A percentile compares a stretch with the other conserved stretches of the same genome.
These are phyloP conservation scores for Sporisorium exsertum DNA, from an alignment of 1,284 basidiomycete genomes.

Conservation along the genomic window DNA sequence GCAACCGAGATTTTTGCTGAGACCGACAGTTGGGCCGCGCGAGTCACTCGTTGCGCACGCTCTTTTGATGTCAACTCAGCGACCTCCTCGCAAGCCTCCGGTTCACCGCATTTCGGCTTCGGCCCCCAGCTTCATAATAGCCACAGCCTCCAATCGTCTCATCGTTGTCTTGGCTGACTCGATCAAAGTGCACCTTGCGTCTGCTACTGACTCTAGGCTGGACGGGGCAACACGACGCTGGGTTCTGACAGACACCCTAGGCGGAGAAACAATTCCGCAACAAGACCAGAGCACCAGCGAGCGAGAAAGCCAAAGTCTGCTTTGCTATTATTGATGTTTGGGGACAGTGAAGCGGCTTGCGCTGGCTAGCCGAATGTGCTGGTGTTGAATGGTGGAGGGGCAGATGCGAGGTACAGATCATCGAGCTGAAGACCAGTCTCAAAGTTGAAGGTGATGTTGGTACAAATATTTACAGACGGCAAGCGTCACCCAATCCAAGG, in stretches of 20 bases:
- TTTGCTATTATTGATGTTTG: neutral
- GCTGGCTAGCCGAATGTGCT: neutral
- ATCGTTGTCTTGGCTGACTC: neutral
- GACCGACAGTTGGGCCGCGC: neutral
- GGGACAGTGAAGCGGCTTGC: neutral
- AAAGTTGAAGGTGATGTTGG: slow-evolving; percentile 6
- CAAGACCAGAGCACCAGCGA: neutral
- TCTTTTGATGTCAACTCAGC: neutral
- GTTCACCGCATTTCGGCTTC: neutral
- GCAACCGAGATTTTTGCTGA: neutral
- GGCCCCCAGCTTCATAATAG: neutral
- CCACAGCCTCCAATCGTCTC: neutral
- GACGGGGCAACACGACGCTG: neutral
- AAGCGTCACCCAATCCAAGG: neutral
- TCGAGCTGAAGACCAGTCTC: neutral
- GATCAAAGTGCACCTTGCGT: neutral
- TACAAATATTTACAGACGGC: slow-evolving; percentile 36
- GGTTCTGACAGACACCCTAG: neutral
- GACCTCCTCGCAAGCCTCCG: neutral
- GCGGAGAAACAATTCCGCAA: neutral
- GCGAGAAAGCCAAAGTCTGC: neutral
- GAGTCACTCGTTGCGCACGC: neutral
- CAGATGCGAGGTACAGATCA: neutral
- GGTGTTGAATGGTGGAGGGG: slow-evolving; percentile 21
- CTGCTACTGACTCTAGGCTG: neutral